Evolutionary conservation across 2,329 filamentous ascomycete genomes (phyloP).

Genomic region (Amauroascus verrucosus): DNA sequence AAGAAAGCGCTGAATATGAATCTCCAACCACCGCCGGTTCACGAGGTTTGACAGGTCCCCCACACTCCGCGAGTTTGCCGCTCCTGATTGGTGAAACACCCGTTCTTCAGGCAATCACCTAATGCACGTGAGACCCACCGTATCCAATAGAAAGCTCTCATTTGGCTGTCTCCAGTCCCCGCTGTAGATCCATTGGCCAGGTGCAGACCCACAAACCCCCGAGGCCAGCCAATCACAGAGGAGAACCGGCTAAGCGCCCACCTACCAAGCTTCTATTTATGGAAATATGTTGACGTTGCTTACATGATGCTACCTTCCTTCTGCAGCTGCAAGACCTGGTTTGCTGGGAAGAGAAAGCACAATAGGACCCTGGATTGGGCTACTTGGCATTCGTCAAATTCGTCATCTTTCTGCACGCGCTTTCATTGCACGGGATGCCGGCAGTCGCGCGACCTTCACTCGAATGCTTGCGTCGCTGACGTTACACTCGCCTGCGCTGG

Average conservation of each 20-base stretch:
- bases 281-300: background rate
- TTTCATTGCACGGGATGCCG: background rate
- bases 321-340: no score
- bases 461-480: background rate
- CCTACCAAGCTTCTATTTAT: background rate
- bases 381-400: background rate
- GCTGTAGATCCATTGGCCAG: background rate
- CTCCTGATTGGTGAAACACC: background rate
- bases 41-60: background rate
- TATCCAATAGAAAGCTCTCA: background rate
- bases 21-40: background rate
- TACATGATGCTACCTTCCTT: no score
- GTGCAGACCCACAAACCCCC: no score
- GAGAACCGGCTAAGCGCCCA: background rate
- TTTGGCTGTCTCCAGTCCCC: no score
- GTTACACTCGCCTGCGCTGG: background rate
- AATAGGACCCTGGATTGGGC: background rate
- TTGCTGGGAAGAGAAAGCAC: no score
- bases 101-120: background rate
- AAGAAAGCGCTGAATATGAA: constrained; percentile 10
- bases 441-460: background rate
- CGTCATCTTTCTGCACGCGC: background rate
- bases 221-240: background rate
- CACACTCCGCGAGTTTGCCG: background rate
- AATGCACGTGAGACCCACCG: background rate